Evolutionary conservation across 2,329 filamentous ascomycete species (phyloP), one percentile per base, ranked within the genome.

Genomic region (Chaetomiaceae sp.): DNA sequence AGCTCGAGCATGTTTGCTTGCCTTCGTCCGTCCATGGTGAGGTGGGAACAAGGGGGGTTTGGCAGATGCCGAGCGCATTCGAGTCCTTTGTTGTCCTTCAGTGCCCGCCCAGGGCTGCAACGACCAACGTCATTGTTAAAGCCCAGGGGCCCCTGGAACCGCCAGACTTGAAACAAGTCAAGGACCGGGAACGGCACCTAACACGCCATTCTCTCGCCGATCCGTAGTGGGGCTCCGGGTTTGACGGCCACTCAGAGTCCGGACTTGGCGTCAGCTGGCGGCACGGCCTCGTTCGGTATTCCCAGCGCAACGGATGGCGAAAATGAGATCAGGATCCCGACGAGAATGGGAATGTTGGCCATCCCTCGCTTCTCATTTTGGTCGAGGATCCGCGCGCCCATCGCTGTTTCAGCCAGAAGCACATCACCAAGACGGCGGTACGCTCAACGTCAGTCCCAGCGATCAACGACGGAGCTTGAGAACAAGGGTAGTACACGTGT

Each of bases 111-210:
- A 33, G 14, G 12, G 14, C 12, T 2, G 10, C 30, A 7, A 33
- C 5, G 30, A 10, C 30, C 31, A 35, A 54, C 49, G 53, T 49
- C 50, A 46, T 55, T 49, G n/a, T 19, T 39, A 27, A 19, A 39
- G 40, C 31, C 30, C 3, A 6, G 14, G 48, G 48, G 35, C 51
- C 38, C 47, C 53, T 51, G 41, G 44, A 27, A 33, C 13, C n/a
- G 44, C 35, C 44, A 40, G 23, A 38, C 8, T 30, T 55, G 55
- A 55, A 57, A 57, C 55, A 45, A 30, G 37, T 34, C 37, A 31
- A 16, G 42, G 41, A 41, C 35, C 38, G 44, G 48, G 30, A 53
- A 51, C 50, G 48, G 50, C 53, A 53, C 31, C 46, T 57, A 54
- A 51, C 40, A 48, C 48, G 49, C 53, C 44, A 44, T 43, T 33